Evolutionary conservation across 495 filamentous ascomycete genomes (phyloP), one percentile per base, ranked within the genome.

Genomic region (Xylaria longipes): DNA sequence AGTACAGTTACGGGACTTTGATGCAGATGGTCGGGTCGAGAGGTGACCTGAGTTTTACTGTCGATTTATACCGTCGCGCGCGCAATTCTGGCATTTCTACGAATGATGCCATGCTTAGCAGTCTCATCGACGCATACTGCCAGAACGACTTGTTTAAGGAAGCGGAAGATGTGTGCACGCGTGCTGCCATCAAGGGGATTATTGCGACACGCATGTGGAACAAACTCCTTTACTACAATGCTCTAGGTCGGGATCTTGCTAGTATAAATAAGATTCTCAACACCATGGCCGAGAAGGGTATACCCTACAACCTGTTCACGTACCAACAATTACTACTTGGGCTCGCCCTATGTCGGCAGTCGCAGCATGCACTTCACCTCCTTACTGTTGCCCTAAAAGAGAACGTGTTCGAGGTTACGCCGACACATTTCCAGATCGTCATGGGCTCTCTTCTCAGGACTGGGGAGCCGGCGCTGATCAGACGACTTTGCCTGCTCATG

Each of bases 361-460:
- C 92, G 12, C 85, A 89, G 64, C 85, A 87, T 71, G 96, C 95
- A 4, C 84, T 87, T 35, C 82, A 83, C 56, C 89, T 96, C 48
- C 82, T 98, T 37, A 79, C 82, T 29, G 79, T 81, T 0, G 85
- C 91, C 27, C 84, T 94, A 74, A 85, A 82, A 70, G 81, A 88
- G 25, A 83, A 84, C 8, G 82, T 86, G 7, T 82, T 94, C 31
- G 81, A 86, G 62, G 86, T 89, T 3, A 91, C 87, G 0, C 84
- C 87, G 15, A 84, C 91, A 14, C 94, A 97, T 77, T 97, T 93
- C 77, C 85, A 89, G n/a, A 87, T 94, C 6, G 80, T 95, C 33
- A 89, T 96, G 83, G 84, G 86, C 33, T 76, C 76, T 41, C 79
- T 83, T 65, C 73, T 85, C 33, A 68, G 74, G 45, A 83, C 70